A percentile compares a stretch with the other conserved stretches of the same genome.
phyloP scores from a whole-genome alignment of 2,329 filamentous ascomycete species.

The Ampelomyces quisqualis region DNA sequence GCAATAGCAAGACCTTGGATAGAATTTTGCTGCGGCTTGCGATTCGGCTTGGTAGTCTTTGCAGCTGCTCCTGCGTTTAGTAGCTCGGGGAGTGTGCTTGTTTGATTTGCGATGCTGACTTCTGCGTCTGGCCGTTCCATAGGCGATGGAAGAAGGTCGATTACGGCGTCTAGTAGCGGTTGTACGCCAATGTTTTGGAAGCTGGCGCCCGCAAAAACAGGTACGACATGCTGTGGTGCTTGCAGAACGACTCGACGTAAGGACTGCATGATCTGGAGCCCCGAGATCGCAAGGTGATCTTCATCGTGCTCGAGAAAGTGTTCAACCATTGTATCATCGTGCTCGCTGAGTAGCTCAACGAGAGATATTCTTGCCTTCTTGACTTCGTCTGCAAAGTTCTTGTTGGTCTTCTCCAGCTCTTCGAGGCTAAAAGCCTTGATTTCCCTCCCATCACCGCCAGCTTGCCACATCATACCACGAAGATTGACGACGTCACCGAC shows the following conservation, averaged over 20 bases:
- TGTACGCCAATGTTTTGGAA: conserved; percentile 94
- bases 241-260: conserved; percentile 70
- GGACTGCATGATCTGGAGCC: conserved; percentile 67
- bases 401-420: conserved; percentile 54
- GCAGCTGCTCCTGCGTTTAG: conserved; percentile 39
- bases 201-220: conserved; percentile 87
- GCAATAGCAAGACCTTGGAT: conserved; percentile 17
- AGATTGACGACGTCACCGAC: conserved; percentile 81
- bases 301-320: conserved; percentile 76
- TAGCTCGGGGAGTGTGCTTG: conserved; percentile 55
- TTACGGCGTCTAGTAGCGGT: conserved; percentile 82
- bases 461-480: conserved; percentile 71
- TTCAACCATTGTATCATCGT: conserved; percentile 84
- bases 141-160: conserved; percentile 83
- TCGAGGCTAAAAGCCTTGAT: conserved; percentile 59
- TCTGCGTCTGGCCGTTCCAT: conserved; percentile 76
- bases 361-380: conserved; percentile 73
- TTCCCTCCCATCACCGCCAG: conserved; percentile 64
- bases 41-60: conserved; percentile 13
- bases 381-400: conserved; percentile 63
- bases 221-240: conserved; percentile 72
- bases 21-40: conserved; percentile 17
- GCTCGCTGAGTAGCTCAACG: conserved; percentile 80
- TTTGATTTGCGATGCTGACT: conserved; percentile 64
- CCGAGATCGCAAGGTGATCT: conserved; percentile 67